These are phyloP conservation scores for Bipolaris victoriae DNA, from an alignment of 2,329 filamentous ascomycete species.

Conservation along the genomic window DNA sequence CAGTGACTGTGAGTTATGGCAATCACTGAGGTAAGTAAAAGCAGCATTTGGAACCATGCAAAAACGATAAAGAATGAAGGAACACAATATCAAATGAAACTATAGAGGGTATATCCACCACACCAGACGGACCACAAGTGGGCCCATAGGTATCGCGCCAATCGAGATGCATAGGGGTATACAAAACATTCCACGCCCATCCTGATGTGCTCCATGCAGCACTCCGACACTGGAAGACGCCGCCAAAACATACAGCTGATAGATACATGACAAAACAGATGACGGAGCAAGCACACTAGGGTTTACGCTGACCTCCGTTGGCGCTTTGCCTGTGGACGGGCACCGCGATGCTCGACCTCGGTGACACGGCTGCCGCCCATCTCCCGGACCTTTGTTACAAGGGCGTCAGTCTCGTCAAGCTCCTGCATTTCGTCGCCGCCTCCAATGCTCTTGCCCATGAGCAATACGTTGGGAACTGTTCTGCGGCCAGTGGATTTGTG, in stretches of 20 bases:
- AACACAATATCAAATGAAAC: conserved; percentile 11
- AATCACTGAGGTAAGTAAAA: neutral
- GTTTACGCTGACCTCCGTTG: conserved; percentile 11
- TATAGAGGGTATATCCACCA: conserved; percentile 26
- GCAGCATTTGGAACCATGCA: neutral
- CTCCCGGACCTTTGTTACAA: conserved; percentile 73
- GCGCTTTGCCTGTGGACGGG: conserved; percentile 18
- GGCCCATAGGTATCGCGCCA: conserved; percentile 9
- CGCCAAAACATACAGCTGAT: neutral
- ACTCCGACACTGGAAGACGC: neutral
- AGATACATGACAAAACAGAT: conserved; percentile 5
- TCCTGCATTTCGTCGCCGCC: conserved; percentile 84
- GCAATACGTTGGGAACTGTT: conserved; percentile 91
- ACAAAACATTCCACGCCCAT: conserved; percentile 4
- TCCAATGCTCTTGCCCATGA: conserved; percentile 87
- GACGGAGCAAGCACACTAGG: neutral
- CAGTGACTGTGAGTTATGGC: neutral
- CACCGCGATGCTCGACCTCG: conserved; percentile 33
- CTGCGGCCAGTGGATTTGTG: conserved; percentile 74
- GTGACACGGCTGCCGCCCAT: conserved; percentile 73
- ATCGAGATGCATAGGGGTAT: conserved; percentile 17
- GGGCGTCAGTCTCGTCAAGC: conserved; percentile 65
- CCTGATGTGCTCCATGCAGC: neutral
- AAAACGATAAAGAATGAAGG: neutral
- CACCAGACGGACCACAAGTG: conserved; percentile 4